A percentile compares a stretch with the other conserved stretches of the same genome.
Conservation (phyloP, 768 basidiomycete species). For the Mycena alexandri region DNA sequence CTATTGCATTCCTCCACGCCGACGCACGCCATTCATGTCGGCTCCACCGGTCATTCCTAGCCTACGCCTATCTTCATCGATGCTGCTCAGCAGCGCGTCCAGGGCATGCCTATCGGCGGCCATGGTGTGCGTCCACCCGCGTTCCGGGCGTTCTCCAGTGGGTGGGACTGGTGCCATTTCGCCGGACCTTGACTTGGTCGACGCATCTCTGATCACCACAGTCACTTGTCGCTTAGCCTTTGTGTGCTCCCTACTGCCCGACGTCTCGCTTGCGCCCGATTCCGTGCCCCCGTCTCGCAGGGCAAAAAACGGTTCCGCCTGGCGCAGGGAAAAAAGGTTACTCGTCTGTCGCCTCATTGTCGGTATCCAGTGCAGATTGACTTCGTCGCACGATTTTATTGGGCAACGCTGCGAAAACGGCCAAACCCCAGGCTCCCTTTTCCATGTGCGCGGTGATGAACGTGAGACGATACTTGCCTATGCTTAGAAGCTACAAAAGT, state of each 20-base stretch:
- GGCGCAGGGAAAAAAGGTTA: background rate
- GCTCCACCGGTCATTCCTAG: constrained; percentile 10
- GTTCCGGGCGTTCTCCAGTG: constrained; percentile 4
- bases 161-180: background rate
- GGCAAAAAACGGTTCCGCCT: constrained; percentile 9
- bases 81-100: background rate
- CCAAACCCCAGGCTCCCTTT: background rate
- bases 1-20: background rate
- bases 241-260: background rate
- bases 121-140: background rate
- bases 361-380: background rate
- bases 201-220: constrained; percentile 27
- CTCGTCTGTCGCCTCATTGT: too few relatives aligned
- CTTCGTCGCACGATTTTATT: background rate
- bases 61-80: background rate
- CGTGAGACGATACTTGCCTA: background rate
- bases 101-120: constrained; percentile 2
- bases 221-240: constrained; percentile 33
- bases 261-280: constrained; percentile 4
- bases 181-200: constrained; percentile 31
- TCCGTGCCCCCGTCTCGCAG: background rate
- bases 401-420: constrained; percentile 6
- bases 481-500: constrained; percentile 8
- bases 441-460: constrained; percentile 24
- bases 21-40: background rate